Percentiles rank a stretch among this genome's conserved stretches.
Conservation (phyloP, 345 rosid genomes). For the Microcos paniculata region DNA sequence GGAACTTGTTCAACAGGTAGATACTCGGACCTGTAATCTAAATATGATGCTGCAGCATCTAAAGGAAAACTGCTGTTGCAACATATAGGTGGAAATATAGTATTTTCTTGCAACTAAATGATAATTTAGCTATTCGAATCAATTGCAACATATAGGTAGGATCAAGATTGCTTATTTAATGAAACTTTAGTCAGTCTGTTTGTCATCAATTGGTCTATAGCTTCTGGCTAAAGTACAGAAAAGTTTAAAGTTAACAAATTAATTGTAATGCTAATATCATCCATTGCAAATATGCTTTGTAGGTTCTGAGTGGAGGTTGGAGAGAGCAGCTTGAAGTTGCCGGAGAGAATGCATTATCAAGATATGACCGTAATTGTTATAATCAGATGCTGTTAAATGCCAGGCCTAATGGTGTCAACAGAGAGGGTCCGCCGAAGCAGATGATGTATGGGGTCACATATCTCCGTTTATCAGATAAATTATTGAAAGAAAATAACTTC, state of each 20-base stretch:
- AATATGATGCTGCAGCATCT: not conserved
- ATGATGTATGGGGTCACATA: conserved; percentile 73
- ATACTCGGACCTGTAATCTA: not conserved
- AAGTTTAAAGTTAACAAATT: no score
- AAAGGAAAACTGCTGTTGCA: not conserved
- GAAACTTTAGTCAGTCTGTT: no score
- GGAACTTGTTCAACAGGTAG: conserved; percentile 82
- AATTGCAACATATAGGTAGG: no score
- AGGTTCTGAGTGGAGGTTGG: conserved; percentile 86
- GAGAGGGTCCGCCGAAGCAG: conserved; percentile 43
- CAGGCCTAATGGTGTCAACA: conserved; percentile 73
- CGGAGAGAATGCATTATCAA: conserved; percentile 80
- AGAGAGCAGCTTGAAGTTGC: conserved; percentile 72
- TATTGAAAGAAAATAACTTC: conserved; percentile 47
- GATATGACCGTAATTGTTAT: conserved; percentile 63
- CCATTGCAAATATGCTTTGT: conserved; percentile 17
- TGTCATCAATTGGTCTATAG: not conserved
- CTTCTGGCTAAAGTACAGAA: not conserved
- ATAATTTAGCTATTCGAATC: not conserved
- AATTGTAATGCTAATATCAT: conserved; percentile 2
- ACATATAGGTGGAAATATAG: not conserved
- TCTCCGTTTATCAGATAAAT: conserved; percentile 60
- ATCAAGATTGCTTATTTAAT: not conserved
- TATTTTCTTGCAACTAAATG: not conserved
- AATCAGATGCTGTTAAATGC: conserved; percentile 78